Percentiles rank a stretch among this genome's conserved stretches.
Conservation (phyloP, 148 eudicot genomes). For the Cornus kousa region DNA sequence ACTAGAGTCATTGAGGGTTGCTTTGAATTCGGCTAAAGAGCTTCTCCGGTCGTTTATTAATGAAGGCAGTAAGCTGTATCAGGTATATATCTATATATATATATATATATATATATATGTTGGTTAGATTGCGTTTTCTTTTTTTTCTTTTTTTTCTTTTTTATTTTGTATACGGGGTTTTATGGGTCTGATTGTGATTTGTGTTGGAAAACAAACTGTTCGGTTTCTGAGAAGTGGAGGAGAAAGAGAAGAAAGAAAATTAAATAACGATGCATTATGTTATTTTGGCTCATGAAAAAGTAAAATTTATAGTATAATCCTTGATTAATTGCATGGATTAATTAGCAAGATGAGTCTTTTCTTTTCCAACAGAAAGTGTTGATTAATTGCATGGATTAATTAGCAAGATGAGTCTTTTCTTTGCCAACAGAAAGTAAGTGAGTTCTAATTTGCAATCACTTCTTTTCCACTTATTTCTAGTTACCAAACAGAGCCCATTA, state of each 20-base stretch:
- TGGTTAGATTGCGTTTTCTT: slow-evolving; percentile 1
- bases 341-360: neutral
- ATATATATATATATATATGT: too few relatives aligned
- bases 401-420: neutral
- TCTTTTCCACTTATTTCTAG: neutral
- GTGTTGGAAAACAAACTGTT: slow-evolving; percentile 1
- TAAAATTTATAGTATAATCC: neutral
- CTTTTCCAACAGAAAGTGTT: neutral
- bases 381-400: too few relatives aligned
- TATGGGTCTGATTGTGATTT: neutral
- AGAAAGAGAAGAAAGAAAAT: neutral
- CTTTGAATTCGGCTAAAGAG: slow-evolving; percentile 57
- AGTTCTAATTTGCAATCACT: neutral
- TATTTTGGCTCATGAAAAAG: neutral
- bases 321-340: neutral
- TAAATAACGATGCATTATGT: neutral
- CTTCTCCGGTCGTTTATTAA: slow-evolving; percentile 65
- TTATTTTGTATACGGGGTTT: neutral
- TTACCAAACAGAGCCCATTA: neutral
- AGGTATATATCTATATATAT: too few relatives aligned
- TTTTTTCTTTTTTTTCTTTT: too few relatives aligned
- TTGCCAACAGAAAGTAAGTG: neutral
- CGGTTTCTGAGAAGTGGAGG: slow-evolving; percentile 16
- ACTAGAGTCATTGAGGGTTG: slow-evolving; percentile 40
- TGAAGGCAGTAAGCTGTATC: slow-evolving; percentile 77